These are phyloP conservation scores for Calocybe indica DNA, from an alignment of 768 basidiomycete species.

Conservation along the genomic window DNA sequence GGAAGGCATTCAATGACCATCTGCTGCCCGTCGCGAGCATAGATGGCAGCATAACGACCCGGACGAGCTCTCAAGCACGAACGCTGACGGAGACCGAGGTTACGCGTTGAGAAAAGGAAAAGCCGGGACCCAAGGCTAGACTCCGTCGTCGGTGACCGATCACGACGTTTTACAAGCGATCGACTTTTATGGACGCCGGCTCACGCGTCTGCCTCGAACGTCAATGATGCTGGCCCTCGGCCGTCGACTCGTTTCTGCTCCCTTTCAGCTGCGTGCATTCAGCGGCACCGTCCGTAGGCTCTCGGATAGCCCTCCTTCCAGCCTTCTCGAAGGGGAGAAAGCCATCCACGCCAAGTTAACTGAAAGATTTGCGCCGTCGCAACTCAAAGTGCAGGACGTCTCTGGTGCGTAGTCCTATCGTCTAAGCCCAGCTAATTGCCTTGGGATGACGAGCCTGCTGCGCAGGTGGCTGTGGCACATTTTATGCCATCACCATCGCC, in stretches of 20 bases:
- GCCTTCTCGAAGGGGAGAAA: slow-evolving; percentile 56
- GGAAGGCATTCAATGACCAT: no score
- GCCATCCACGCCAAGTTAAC: slow-evolving; percentile 68
- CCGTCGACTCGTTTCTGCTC: slow-evolving; percentile 26
- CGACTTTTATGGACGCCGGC: no score
- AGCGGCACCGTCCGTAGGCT: slow-evolving; percentile 16
- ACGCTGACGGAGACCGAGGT: no score
- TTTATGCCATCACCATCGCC: slow-evolving; percentile 88
- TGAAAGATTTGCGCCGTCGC: slow-evolving; percentile 70
- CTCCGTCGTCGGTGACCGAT: no score
- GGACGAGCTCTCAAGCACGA: no score
- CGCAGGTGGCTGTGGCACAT: slow-evolving; percentile 92
- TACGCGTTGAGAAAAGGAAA: no score
- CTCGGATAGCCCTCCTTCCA: slow-evolving; percentile 13
- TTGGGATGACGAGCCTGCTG: neutral
- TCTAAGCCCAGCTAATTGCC: neutral
- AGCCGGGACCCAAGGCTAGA: no score
- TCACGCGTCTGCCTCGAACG: no score
- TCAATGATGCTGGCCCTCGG: slow-evolving; percentile 3
- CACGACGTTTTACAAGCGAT: no score
- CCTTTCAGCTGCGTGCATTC: slow-evolving; percentile 20
- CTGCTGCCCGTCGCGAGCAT: no score
- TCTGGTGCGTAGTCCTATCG: slow-evolving; percentile 52
- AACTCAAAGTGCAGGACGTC: slow-evolving; percentile 87
- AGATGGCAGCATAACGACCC: no score